These are phyloP conservation scores for Kwoniella pini DNA, from an alignment of 768 basidiomycete genomes.

Conservation along the genomic window DNA sequence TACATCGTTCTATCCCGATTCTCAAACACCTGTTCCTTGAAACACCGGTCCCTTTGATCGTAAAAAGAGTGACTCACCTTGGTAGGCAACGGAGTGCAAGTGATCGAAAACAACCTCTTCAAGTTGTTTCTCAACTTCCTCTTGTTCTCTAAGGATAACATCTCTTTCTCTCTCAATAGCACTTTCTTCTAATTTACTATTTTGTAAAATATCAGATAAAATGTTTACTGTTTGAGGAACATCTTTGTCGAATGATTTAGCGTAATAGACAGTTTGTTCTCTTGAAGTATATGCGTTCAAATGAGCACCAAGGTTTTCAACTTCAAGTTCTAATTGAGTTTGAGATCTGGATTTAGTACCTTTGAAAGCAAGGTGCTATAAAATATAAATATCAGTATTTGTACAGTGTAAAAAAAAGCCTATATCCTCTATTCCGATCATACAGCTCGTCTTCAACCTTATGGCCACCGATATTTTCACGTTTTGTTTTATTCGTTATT, in stretches of 20 bases:
- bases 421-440: too few relatives aligned
- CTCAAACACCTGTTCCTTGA: too few relatives aligned
- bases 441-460: background rate
- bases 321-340: conserved; percentile 89
- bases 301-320: conserved; percentile 96
- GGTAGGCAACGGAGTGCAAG: conserved; percentile 93
- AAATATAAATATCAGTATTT: background rate
- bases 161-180: conserved; percentile 95
- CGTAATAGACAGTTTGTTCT: conserved; percentile 99
- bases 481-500: too few relatives aligned
- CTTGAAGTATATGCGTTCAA: conserved; percentile 97
- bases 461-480: too few relatives aligned
- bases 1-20: too few relatives aligned
- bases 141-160: conserved; percentile 94
- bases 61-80: conserved; percentile 62
- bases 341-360: conserved; percentile 87
- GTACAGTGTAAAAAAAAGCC: background rate
- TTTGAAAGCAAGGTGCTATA: conserved; percentile 55
- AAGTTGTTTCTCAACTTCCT: conserved; percentile 97
- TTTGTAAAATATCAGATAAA: conserved; percentile 96
- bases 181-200: conserved; percentile 81
- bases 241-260: conserved; percentile 97
- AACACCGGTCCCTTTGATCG: background rate
- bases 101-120: conserved; percentile 99
- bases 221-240: conserved; percentile 88